Base-by-base conservation (phyloP, 2,329 filamentous ascomycete species). In the Zymoseptoria pseudotritici region DNA sequence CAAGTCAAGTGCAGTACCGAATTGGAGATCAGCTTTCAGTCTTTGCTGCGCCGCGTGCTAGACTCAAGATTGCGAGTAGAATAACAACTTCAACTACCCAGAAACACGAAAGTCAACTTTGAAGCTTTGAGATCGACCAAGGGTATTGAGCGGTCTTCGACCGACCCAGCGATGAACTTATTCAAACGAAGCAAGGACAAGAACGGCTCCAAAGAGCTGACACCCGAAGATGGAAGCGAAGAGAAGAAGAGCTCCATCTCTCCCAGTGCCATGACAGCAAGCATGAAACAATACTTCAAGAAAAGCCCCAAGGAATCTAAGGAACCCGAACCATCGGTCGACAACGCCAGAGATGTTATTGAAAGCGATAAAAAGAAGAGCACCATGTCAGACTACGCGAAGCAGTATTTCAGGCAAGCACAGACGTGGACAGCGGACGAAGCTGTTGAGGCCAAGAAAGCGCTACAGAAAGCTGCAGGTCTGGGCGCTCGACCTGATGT, bases 401-500 rank as follows among this genome's bases (percentile, higher is more conserved):
- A 55, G 19, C 50, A 54, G 8, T 62, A 62, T 52, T 20, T 60
- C 19, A 58, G 60, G 58, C 57, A 62, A 59, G 60, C 60, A 21
- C 52, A 59, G 19, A 56, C 60, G 7, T 62, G 60, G 60, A 60
- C 60, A 8, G 55, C 54, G 4, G 56, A 59, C 36, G 55, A 62
- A 56, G 60, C 58, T n/a, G 59, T 42, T 53, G 60, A 62, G 17
- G 60, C 60, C 20, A 62, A 60, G 55, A 52, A 50, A 26, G 42
- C 57, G 29, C 49, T 62, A 10, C 57, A 62, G 22, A 62, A 62
- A 53, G 42, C 52, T 50, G 55, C 53, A 17, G 60, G 60, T 50
- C 60, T 62, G 51, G 60, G 60, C 21, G 36, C n/a, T 22, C 55
- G 49, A 58, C 60, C 60, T 17, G 53, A 60, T 59, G 60, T 62